Evolutionary conservation across 768 basidiomycete genomes (phyloP).

Genomic region (Boletus sensibilis): DNA sequence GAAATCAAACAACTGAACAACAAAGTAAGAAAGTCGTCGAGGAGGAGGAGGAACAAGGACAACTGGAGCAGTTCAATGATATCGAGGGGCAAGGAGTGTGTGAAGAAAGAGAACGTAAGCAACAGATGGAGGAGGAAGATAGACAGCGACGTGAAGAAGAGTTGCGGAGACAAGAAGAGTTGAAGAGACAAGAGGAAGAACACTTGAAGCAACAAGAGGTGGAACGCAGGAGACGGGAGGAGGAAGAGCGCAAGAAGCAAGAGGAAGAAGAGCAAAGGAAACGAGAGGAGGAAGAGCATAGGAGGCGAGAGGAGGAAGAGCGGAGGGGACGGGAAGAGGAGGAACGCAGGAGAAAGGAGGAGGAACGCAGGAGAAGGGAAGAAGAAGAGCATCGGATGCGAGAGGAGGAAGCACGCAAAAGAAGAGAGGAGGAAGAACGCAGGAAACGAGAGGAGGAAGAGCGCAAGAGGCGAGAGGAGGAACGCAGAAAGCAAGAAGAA

Average conservation of each 20-base stretch:
- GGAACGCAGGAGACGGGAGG: constrained; percentile 26
- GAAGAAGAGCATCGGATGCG: constrained; percentile 44
- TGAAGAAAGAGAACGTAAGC: background rate
- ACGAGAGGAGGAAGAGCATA: background rate
- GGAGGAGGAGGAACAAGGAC: constrained; percentile 3
- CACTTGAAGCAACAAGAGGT: constrained; percentile 18
- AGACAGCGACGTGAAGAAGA: constrained; percentile 4
- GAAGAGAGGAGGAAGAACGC: constrained; percentile 26
- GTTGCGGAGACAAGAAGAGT: background rate
- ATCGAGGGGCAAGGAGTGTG: background rate
- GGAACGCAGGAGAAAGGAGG: constrained; percentile 11
- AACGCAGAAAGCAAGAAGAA: constrained; percentile 40
- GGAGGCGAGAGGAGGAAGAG: constrained; percentile 37
- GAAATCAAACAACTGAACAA: constrained; percentile 19
- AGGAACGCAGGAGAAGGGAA: constrained; percentile 34
- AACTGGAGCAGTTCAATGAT: background rate
- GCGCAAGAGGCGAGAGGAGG: constrained; percentile 16
- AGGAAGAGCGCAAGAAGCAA: constrained; percentile 5
- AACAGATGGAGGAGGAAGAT: constrained; percentile 1
- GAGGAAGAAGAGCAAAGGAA: constrained; percentile 11
- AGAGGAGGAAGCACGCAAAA: constrained; percentile 10
- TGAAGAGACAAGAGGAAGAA: constrained; percentile 19
- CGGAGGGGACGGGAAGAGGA: constrained; percentile 42
- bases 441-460: constrained; percentile 13
- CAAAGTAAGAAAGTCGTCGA: constrained; percentile 16